Conservation (phyloP, 148 eudicot genomes). For the Nepenthes mirabilis region DNA sequence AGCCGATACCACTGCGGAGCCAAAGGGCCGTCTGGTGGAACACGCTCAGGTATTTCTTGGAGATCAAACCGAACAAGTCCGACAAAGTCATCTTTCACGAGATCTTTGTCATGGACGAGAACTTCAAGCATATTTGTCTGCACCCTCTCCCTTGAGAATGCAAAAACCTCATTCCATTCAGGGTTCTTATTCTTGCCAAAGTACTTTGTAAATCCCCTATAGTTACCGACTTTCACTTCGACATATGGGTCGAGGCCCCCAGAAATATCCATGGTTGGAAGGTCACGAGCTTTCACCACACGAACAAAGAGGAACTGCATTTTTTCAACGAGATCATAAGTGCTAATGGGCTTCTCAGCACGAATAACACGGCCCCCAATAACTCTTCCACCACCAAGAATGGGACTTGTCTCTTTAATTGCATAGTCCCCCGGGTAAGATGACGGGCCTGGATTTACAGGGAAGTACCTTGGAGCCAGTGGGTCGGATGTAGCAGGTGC, state of each 20-base stretch:
- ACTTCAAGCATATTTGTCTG: conserved; percentile 63
- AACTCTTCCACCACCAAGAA: conserved; percentile 64
- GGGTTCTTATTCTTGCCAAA: conserved; percentile 49
- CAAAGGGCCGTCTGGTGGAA: conserved; percentile 85
- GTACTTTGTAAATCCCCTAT: conserved; percentile 61
- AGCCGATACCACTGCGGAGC: conserved; percentile 87
- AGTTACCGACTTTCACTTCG: conserved; percentile 78
- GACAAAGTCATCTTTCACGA: conserved; percentile 70
- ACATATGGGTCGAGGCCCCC: conserved; percentile 87
- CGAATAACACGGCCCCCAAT: conserved; percentile 63
- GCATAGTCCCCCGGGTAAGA: conserved; percentile 36
- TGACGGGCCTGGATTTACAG: conserved; percentile 15
- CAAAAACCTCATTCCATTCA: conserved; percentile 79
- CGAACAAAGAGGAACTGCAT: conserved; percentile 77
- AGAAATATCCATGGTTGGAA: conserved; percentile 59
- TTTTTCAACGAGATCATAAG: conserved; percentile 73
- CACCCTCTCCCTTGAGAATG: conserved; percentile 59
- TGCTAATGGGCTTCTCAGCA: conserved; percentile 29
- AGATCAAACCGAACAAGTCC: conserved; percentile 53
- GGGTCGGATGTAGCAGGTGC: conserved; percentile 18
- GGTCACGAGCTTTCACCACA: conserved; percentile 74
- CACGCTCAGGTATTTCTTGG: conserved; percentile 51
- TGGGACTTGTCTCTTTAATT: conserved; percentile 81
- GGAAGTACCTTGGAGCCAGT: conserved; percentile 24
- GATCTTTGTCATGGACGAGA: conserved; percentile 60